These are phyloP conservation scores for Cydonia oblonga DNA, from an alignment of 331 rosid species.

Conservation along the genomic window DNA sequence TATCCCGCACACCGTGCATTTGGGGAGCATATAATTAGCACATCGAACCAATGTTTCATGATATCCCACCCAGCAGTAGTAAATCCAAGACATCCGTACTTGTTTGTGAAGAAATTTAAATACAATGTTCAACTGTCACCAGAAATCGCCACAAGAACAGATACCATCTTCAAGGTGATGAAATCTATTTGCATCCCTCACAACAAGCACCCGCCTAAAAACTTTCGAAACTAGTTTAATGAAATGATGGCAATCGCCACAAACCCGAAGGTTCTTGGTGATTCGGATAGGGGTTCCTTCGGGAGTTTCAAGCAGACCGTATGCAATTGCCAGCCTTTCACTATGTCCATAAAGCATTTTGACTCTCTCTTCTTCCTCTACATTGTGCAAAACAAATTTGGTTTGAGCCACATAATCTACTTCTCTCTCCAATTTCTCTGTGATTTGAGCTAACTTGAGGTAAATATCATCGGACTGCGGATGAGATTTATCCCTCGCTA, in stretches of 20 bases:
- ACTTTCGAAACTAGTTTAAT: constrained; percentile 52
- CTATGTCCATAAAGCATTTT: constrained; percentile 61
- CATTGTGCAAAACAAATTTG: constrained; percentile 52
- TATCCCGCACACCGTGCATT: not conserved
- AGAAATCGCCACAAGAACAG: constrained; percentile 78
- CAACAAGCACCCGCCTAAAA: constrained; percentile 40
- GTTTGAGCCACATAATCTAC: constrained; percentile 58
- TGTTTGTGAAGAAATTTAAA: not conserved
- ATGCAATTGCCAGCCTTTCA: constrained; percentile 71
- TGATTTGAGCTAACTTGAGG: constrained; percentile 38
- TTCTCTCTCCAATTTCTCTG: constrained; percentile 33
- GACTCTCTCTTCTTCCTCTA: constrained; percentile 50
- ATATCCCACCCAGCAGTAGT: not conserved
- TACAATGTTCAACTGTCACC: constrained; percentile 29
- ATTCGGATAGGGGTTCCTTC: constrained; percentile 42
- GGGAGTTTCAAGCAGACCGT: constrained; percentile 45
- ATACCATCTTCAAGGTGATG: constrained; percentile 57
- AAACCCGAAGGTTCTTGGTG: constrained; percentile 57
- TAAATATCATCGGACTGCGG: constrained; percentile 43
- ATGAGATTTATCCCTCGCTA: constrained; percentile 64
- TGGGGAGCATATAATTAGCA: not conserved
- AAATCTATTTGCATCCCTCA: constrained; percentile 74
- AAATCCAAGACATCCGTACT: not conserved
- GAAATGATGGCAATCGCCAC: constrained; percentile 67
- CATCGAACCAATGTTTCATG: not conserved